phyloP scores from a whole-genome alignment of 148 eudicot species.

The Agrostemma githago region DNA sequence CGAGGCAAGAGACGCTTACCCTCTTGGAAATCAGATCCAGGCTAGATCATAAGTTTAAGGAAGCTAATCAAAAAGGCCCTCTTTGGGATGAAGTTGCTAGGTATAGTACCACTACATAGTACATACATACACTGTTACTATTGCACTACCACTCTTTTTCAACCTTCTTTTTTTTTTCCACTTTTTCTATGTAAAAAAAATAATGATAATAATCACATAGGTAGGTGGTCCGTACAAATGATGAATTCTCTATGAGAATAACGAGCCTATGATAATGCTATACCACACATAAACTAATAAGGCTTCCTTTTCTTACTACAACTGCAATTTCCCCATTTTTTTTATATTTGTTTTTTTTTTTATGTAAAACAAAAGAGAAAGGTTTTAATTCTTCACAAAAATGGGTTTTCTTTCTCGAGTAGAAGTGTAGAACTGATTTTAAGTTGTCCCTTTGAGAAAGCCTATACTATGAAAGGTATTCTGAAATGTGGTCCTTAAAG shows the following conservation, averaged over 20 bases:
- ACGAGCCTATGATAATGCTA: neutral
- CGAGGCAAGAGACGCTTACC: conserved; percentile 87
- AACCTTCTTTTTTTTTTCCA: neutral
- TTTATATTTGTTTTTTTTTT: neutral
- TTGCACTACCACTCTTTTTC: conserved; percentile 4
- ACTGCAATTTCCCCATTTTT: neutral
- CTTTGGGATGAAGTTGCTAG: conserved; percentile 99
- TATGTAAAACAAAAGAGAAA: neutral
- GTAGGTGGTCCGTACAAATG: conserved; percentile 9
- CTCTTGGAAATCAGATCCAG: conserved; percentile 87
- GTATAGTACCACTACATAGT: conserved; percentile 25
- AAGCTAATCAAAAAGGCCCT: conserved; percentile 95
- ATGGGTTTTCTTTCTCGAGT: neutral
- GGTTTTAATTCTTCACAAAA: neutral
- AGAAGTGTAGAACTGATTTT: neutral
- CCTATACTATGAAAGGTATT: conserved; percentile 10
- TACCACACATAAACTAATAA: neutral
- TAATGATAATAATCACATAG: neutral
- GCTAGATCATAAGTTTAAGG: conserved; percentile 87
- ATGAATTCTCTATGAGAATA: conserved; percentile 2
- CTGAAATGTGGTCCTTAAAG: conserved; percentile 17
- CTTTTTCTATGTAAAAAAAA: neutral
- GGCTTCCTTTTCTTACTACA: neutral
- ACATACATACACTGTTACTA: neutral
- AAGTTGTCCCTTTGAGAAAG: neutral